Evolutionary conservation across 2,329 filamentous ascomycete genomes (phyloP).

Genomic region (Colletotrichum gloeosporioides): DNA sequence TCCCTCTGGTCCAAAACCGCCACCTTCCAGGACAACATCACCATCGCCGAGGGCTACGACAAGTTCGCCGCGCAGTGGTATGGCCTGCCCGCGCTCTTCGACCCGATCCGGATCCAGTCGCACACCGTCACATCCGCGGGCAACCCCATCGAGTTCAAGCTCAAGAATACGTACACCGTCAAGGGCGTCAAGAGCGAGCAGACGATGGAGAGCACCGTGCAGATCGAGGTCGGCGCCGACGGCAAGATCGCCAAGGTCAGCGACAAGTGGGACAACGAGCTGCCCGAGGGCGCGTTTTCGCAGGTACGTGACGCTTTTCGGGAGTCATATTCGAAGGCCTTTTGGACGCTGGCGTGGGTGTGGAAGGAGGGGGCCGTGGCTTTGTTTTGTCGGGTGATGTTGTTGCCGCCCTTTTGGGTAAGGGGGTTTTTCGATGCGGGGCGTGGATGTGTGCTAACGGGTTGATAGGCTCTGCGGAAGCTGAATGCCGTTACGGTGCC

Average conservation of each 20-base stretch:
- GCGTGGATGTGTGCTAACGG: background rate
- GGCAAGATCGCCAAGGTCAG: slow-evolving; percentile 40
- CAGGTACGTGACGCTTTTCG: slow-evolving; percentile 32
- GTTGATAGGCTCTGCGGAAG: slow-evolving; percentile 35
- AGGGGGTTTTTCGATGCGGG: background rate
- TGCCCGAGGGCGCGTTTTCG: slow-evolving; percentile 37
- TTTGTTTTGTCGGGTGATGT: slow-evolving; percentile 21
- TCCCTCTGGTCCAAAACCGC: slow-evolving; percentile 64
- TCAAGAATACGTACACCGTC: slow-evolving; percentile 40
- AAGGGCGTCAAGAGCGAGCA: slow-evolving; percentile 36
- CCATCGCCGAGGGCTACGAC: slow-evolving; percentile 59
- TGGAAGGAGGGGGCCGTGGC: background rate
- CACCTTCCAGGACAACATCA: slow-evolving; percentile 64
- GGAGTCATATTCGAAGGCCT: background rate
- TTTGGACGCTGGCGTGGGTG: background rate
- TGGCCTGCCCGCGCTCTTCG: slow-evolving; percentile 63
- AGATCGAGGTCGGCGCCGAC: slow-evolving; percentile 34
- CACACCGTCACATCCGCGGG: slow-evolving; percentile 59
- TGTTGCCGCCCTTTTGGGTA: slow-evolving; percentile 26
- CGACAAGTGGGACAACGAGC: slow-evolving; percentile 40
- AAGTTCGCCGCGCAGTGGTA: slow-evolving; percentile 59
- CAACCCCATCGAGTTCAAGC: slow-evolving; percentile 64
- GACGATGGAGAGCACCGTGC: slow-evolving; percentile 34
- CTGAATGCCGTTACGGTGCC: slow-evolving; percentile 40
- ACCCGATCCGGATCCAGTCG: slow-evolving; percentile 59